Conservation (phyloP, 192 early-diverging fungal species). For the Linderina pennispora region DNA sequence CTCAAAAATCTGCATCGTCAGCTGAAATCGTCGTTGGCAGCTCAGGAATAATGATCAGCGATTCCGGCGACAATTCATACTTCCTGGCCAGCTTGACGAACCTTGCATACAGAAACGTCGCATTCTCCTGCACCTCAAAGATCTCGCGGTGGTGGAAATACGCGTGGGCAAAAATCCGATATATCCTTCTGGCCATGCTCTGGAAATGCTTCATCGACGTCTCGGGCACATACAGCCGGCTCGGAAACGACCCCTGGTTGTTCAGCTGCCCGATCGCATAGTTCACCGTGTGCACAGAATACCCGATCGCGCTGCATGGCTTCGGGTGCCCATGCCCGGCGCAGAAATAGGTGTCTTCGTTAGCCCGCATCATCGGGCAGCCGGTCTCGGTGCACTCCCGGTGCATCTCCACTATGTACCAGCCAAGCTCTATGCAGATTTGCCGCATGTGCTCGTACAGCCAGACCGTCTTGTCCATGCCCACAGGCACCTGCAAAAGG, state of each 20-base stretch:
- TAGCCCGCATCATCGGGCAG: conserved; percentile 92
- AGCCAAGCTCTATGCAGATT: conserved; percentile 78
- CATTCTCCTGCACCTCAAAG: conserved; percentile 82
- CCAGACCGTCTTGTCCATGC: conserved; percentile 64
- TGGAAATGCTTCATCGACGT: conserved; percentile 81
- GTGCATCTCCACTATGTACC: conserved; percentile 64
- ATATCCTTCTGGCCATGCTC: conserved; percentile 83
- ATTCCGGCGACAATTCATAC: conserved; percentile 59
- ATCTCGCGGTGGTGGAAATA: conserved; percentile 89
- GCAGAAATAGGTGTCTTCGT: conserved; percentile 87
- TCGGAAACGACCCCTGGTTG: conserved; percentile 69
- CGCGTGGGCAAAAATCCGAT: conserved; percentile 95
- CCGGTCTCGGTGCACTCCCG: conserved; percentile 65
- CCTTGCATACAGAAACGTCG: conserved; percentile 63
- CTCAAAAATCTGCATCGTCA: too few relatives aligned
- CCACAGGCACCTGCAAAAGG: conserved; percentile 57
- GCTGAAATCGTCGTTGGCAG: conserved; percentile 22
- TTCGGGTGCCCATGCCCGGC: conserved; percentile 75
- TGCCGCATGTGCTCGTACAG: conserved; percentile 90
- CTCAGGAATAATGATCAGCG: conserved; percentile 67
- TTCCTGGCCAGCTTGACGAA: conserved; percentile 63
- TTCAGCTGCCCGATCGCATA: conserved; percentile 76
- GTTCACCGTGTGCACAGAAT: conserved; percentile 90
- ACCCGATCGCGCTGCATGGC: conserved; percentile 86
- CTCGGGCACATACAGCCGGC: conserved; percentile 59